Base-by-base conservation (phyloP, 345 rosid genomes). In the Raphanus sativus region DNA sequence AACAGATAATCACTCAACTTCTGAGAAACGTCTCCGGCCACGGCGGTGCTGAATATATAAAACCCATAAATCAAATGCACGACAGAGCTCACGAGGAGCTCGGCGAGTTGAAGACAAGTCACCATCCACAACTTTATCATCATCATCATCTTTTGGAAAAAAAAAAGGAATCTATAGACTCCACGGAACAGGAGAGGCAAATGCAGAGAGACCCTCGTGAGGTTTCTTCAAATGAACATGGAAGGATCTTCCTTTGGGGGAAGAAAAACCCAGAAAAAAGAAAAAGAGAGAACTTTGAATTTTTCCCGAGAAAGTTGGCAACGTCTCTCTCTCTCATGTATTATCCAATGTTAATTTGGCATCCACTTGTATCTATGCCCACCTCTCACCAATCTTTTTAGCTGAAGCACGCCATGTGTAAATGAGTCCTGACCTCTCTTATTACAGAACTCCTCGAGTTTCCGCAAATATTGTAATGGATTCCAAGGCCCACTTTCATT, bases 51-150 rank as follows among this genome's bases (percentile, higher is more conserved):
- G 77, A 85, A 91, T 64, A 96, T 88, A 87, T 90, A 96, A 75
- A 96, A 84, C 73, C 87, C 99, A 75, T 89, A 96, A 1, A 88
- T 65, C 86, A 90, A 66, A 89, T 96, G 99, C 76, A 90, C 96
- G 34, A 88, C 0, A 3, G 89, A 74, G 85, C 97, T 96, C 75
- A 91, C 91, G 38, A 89, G 81, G 15, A 96, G 83, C 95, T 96
- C 99, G 5, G 85, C 74, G 71, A 90, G 82, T 78, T 93, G 90
- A 86, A 96, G 70, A 38, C 65, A 88, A 78, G 83, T 85, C 30
- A 83, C 65, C 89, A 85, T 66, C 90, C 93, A 89, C 81, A 84
- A 83, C 76, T 91, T 79, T 63, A 89, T 84, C 98, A 96, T 88
- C 70, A 25, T 73, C 17, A 5, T 50, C 78, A 26, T 26, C 28